Conservation (phyloP, 2,329 filamentous ascomycete genomes). For the Fusarium albidum region DNA sequence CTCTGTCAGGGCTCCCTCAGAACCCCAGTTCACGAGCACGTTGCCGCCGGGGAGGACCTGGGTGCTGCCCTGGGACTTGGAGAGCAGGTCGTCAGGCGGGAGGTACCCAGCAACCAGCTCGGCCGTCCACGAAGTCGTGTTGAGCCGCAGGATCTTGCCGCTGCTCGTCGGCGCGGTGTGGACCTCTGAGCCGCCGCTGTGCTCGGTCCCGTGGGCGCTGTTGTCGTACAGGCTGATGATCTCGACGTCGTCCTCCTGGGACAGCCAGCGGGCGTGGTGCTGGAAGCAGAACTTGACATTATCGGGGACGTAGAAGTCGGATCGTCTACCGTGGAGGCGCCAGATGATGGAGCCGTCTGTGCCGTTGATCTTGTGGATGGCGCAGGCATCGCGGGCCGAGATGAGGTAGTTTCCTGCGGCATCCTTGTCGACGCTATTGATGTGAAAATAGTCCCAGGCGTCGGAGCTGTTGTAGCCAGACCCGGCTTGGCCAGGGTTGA, state of each 20-base stretch:
- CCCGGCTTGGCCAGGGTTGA: constrained; percentile 53
- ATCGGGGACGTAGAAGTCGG: constrained; percentile 46
- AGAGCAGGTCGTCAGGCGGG: constrained; percentile 57
- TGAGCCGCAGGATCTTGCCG: constrained; percentile 57
- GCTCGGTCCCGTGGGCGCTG: constrained; percentile 55
- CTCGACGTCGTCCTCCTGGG: constrained; percentile 53
- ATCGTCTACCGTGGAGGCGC: constrained; percentile 59
- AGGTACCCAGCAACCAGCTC: constrained; percentile 56
- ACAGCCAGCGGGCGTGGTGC: constrained; percentile 57
- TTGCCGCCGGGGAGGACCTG: constrained; percentile 63
- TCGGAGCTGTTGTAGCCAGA: constrained; percentile 41
- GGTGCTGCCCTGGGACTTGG: constrained; percentile 58
- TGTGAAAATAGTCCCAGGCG: constrained; percentile 66
- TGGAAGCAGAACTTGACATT: constrained; percentile 58
- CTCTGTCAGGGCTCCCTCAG: constrained; percentile 57
- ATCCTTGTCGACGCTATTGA: constrained; percentile 65
- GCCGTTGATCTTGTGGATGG: constrained; percentile 57
- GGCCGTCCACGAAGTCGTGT: constrained; percentile 55
- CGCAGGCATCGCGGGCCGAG: constrained; percentile 59
- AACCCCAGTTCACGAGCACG: constrained; percentile 66
- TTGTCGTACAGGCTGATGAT: constrained; percentile 65
- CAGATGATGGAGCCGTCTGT: constrained; percentile 59
- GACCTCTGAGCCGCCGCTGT: constrained; percentile 40
- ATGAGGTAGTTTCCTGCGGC: constrained; percentile 58
- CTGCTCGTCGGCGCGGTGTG: constrained; percentile 47